phyloP scores from a whole-genome alignment of 306 rosid species.

The Oemleria cerasiformis region DNA sequence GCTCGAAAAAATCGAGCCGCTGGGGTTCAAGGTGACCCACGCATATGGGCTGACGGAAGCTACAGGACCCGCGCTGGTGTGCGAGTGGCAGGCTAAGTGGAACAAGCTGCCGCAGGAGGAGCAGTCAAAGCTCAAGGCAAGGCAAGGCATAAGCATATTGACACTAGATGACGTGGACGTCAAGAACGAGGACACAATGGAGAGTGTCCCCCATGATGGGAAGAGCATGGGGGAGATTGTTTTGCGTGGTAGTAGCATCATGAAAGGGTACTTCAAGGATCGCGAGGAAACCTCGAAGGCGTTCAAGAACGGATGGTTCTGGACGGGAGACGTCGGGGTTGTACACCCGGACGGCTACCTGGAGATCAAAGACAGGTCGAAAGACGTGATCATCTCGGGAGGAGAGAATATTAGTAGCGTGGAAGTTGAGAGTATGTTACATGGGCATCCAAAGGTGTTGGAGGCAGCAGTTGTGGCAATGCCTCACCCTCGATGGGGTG shows the following conservation, averaged over 20 bases:
- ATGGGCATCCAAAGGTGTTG: conserved; percentile 56
- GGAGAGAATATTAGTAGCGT: conserved; percentile 92
- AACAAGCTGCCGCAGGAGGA: conserved; percentile 33
- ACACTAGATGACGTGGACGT: conserved; percentile 73
- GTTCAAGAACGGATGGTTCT: conserved; percentile 73
- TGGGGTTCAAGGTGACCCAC: conserved; percentile 86
- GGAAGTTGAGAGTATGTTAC: conserved; percentile 61
- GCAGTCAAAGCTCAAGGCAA: conserved; percentile 58
- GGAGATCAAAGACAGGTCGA: conserved; percentile 83
- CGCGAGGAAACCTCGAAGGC: conserved; percentile 40
- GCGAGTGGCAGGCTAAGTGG: conserved; percentile 90
- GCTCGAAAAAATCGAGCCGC: conserved; percentile 45
- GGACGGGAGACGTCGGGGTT: conserved; percentile 82
- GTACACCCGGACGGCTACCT: conserved; percentile 78
- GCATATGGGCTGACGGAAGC: conserved; percentile 92
- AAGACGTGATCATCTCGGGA: conserved; percentile 89
- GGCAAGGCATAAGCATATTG: conserved; percentile 74
- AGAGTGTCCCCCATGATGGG: conserved; percentile 65
- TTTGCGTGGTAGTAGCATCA: conserved; percentile 69
- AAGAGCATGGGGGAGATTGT: conserved; percentile 77
- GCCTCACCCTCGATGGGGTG: conserved; percentile 90
- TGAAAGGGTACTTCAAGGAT: conserved; percentile 87
- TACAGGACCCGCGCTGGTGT: conserved; percentile 82
- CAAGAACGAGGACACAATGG: conserved; percentile 59
- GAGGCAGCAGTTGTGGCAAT: conserved; percentile 96